A percentile compares a stretch with the other conserved stretches of the same genome.
These are phyloP conservation scores for Tricholoma bakamatsutake DNA, from an alignment of 768 basidiomycete species.

Conservation along the genomic window DNA sequence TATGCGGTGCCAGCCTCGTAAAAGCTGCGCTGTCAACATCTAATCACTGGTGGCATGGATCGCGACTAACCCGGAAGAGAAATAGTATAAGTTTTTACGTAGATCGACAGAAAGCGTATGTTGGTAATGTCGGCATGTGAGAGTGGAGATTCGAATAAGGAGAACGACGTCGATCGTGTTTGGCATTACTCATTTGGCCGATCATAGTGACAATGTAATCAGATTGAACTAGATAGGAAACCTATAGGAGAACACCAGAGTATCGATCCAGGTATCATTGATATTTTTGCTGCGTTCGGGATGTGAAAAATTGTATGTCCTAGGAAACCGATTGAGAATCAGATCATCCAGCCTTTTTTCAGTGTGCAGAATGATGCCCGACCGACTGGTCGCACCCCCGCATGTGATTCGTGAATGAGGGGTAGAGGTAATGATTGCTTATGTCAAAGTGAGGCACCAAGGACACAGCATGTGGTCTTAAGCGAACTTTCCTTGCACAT, in stretches of 20 bases:
- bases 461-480: too few species aligned
- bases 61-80: too few species aligned
- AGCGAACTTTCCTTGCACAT: too few species aligned
- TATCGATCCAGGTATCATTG: background rate
- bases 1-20: background rate
- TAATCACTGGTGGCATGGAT: background rate
- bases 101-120: too few species aligned
- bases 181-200: background rate
- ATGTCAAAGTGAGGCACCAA: too few species aligned
- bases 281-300: too few species aligned
- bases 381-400: background rate
- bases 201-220: background rate
- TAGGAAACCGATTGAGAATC: background rate
- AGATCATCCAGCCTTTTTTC: background rate
- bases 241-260: background rate
- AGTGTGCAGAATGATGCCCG: background rate
- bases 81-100: too few species aligned
- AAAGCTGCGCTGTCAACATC: background rate
- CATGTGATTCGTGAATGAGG: too few species aligned
- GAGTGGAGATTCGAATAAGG: too few species aligned
- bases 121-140: too few species aligned
- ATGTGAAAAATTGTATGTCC: background rate
- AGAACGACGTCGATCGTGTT: too few species aligned
- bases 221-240: background rate
- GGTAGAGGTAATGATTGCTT: too few species aligned